Evolutionary conservation across 768 basidiomycete genomes (phyloP).

Genomic region (Rhizopogon vesiculosus): DNA sequence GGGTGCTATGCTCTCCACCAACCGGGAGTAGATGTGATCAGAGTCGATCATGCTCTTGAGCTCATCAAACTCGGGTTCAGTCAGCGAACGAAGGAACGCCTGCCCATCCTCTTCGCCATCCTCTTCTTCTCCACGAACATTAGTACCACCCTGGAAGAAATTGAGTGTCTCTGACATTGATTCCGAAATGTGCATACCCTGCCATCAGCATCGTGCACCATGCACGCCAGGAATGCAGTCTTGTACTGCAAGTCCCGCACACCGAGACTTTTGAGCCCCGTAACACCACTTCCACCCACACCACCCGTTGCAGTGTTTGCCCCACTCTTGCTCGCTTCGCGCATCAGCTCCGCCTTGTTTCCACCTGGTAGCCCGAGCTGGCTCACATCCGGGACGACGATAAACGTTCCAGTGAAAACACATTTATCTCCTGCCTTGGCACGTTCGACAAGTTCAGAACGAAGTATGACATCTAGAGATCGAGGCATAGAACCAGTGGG

Average conservation of each 20-base stretch:
- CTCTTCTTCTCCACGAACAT: conserved; percentile 87
- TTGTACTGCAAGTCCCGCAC: conserved; percentile 97
- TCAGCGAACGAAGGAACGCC: conserved; percentile 84
- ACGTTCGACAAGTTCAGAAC: conserved; percentile 94
- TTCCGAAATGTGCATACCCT: conserved; percentile 50
- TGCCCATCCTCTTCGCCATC: conserved; percentile 73
- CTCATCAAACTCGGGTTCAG: conserved; percentile 93
- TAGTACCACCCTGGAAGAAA: conserved; percentile 62
- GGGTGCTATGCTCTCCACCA: conserved; percentile 94
- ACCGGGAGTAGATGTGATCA: conserved; percentile 89
- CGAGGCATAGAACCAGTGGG: conserved; percentile 99
- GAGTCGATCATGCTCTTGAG: conserved; percentile 91
- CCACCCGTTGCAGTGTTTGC: conserved; percentile 56
- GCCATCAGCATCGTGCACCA: conserved; percentile 90
- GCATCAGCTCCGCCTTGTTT: conserved; percentile 83
- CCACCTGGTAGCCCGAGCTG: conserved; percentile 95
- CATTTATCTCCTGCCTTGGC: conserved; percentile 99
- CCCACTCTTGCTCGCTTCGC: conserved; percentile 71
- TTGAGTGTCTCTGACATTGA: not conserved
- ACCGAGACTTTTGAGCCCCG: conserved; percentile 89
- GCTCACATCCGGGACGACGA: conserved; percentile 97
- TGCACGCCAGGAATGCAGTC: conserved; percentile 96
- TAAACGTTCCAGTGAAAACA: conserved; percentile 96
- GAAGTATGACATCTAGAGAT: conserved; percentile 91
- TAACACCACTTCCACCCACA: conserved; percentile 78